Evolutionary conservation across 768 basidiomycete genomes (phyloP), one percentile per base, ranked within the genome.

Genomic region (Trametes cubensis): DNA sequence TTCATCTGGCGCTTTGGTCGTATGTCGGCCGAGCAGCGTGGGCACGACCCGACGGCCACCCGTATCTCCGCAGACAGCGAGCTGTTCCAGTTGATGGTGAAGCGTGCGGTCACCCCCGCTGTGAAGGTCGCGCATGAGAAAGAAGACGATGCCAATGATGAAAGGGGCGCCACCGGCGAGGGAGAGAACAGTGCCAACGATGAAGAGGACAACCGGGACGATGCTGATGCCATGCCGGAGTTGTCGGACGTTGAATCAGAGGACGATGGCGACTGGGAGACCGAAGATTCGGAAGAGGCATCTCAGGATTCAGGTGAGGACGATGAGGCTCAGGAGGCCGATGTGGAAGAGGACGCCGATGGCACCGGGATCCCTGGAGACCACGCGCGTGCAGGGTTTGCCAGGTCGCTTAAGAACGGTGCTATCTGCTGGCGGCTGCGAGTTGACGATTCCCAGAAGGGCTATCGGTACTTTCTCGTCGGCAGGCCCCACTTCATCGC

Each of bases 1-100:
- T 58, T 63, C 47, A 28, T 63, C 57, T 59, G 57, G 57, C 15
- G 52, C 34, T 49, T 40, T 25, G 30, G 28, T 8, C 56, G 53
- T 5, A 30, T 59, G 30, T 21, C 51, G 6, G 18, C 53, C 2
- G 23, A 10, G 6, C n/a, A 42, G 10, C 62, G 55, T 6, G 62
- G 62, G 34, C 40, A 51, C 23, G 63, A 64, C 18, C 17, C 53
- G n/a, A 60, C 58, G 0, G 63, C 49, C 10, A 18, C 14, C 0
- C 50, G 49, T 13, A 25, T 62, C 10, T 7, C 34, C 2, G 40
- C 30, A 1, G 44, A 38, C 17, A 44, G 26, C 26, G 15, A n/a
- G 2, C 50, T 53, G 13, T 28, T 21, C 15, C 6, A 53, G 30
- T 28, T 38, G 13, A 62, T 62, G 55, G 30, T 14, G 20, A 15